Base-by-base conservation (phyloP, 176 grass and related monocot genomes). In the Puccinellia tenuiflora region DNA sequence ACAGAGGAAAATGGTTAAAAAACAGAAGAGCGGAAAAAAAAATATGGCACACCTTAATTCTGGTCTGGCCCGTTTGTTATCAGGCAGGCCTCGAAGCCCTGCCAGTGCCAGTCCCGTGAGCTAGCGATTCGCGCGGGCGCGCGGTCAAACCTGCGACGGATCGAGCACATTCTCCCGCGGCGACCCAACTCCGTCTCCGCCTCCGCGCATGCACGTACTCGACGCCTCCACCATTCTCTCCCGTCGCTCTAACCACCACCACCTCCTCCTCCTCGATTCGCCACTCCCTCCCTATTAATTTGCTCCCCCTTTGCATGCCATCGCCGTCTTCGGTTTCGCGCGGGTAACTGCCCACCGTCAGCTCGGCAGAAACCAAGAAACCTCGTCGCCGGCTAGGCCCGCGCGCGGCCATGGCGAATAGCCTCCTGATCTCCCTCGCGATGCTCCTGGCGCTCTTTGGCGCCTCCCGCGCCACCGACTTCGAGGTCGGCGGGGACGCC, bases 401-500 rank as follows among this genome's bases (percentile, higher is more conserved):
- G 60, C 72, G 26, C 3, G 1, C 46, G 14, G 9, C 40, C 16
- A 79, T 56, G 84, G 80, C 84, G 37, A 79, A 24, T 46, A 20
- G 6, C 31, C 56, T 30, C 38, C 48, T 73, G 13, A 33, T 63
- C 33, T 5, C 59, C 46, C 9, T 59, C 1, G 31, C 45, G 31
- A 39, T 79, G 25, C 64, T 88, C 2, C 68, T 88, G 6, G 53
- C 46, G 22, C 45, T 90, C 59, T 1, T 69, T 20, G 64, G 61
- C 25, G 81, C 68, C 73, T 17, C 30, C 7, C 3, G 18, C 22
- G 94, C 91, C 22, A 57, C 83, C 22, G 72, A 83, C 8, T 90
- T 97, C 14, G 91, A 97, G 26, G 91, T 94, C 71, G 94, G 91
- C 12, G 94, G 82, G 2, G 87, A 97, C 22, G 79, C 76, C 18